Base-by-base conservation (phyloP, 2,329 filamentous ascomycete genomes). In the Ascochyta clinopodiicola region DNA sequence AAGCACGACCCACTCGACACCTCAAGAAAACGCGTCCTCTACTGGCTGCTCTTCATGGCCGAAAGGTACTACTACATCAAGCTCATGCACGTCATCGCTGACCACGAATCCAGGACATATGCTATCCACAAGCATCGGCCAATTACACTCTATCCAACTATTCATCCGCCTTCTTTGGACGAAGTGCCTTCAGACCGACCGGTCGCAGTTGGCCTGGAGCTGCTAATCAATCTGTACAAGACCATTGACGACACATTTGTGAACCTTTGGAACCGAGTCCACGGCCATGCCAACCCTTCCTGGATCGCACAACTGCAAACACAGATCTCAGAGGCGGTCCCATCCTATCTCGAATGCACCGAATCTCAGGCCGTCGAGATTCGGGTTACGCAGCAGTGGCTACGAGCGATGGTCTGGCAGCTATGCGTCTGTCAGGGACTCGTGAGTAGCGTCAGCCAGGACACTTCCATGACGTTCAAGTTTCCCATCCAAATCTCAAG, bases 341-440 rank as follows among this genome's bases (percentile, higher is more conserved):
- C 85, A 4, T 73, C 79, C 17, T 85, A 86, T 45, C 76, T 87
- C 7, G 81, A 84, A 25, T 74, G 71, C 57, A 88, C 86, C 0
- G 85, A 88, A 54, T 87, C 85, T 19, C 88, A 90, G 63, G 88
- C 86, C 49, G 86, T 88, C 6, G 86, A 90, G 63, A 80, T 90
- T 17, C 79, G 88, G 38, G 83, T 88, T 48, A 90, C 86, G 2
- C 88, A 90, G 68, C 86, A 89, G 65, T 90, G 88, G 88, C 78
- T 90, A 4, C 80, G 85, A 17, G 84, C 86, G 1, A 88, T 89
- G 75, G 84, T 89, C n/a, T 90, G 88, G 88, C 88, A 89, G 63
- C 81, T 88, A 1, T 87, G 86, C 3, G 88, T 88, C 63, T 83
- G 84, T 19, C 86, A 88, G 62, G 85, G 86, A 4, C 82, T 86